Conservation (phyloP, 495 filamentous ascomycete species). For the Neurospora sp. region DNA sequence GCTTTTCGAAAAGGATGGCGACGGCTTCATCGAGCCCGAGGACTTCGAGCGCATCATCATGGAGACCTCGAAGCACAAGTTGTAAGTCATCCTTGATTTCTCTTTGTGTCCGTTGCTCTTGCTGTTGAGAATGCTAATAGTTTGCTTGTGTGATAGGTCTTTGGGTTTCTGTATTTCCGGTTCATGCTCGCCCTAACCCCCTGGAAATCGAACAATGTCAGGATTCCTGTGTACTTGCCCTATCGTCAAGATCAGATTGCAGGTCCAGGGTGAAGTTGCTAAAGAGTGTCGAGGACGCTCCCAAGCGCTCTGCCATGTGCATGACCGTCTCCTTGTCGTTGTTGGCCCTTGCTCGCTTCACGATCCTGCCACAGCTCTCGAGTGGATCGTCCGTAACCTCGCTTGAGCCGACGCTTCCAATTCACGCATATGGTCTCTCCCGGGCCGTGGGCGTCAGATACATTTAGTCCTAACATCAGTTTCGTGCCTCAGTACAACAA, state of each 20-base stretch:
- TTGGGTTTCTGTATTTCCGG: conserved; percentile 32
- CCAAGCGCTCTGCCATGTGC: conserved; percentile 78
- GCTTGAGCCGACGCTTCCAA: background rate
- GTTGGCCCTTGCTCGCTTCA: conserved; percentile 96
- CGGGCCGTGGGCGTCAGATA: too few species aligned
- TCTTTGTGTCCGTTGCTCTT: conserved; percentile 87
- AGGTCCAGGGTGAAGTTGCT: conserved; percentile 91
- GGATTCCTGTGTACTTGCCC: too few species aligned
- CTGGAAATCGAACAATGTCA: conserved; percentile 56
- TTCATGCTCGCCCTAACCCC: conserved; percentile 51
- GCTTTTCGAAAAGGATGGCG: conserved; percentile 79
- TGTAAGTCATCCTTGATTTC: conserved; percentile 97
- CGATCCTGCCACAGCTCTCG: conserved; percentile 78
- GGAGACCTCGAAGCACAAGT: conserved; percentile 76
- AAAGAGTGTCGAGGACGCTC: conserved; percentile 80
- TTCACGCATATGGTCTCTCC: background rate
- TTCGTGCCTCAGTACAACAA: too few species aligned
- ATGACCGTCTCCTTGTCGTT: conserved; percentile 86
- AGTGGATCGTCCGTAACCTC: conserved; percentile 94
- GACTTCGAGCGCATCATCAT: conserved; percentile 94
- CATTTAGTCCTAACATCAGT: too few species aligned
- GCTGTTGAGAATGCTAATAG: conserved; percentile 45
- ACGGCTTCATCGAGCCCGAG: conserved; percentile 93
- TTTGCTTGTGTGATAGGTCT: conserved; percentile 47
- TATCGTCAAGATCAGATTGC: conserved; percentile 86